A percentile compares a stretch with the other conserved stretches of the same genome.
Evolutionary conservation across 2,329 filamentous ascomycete species (phyloP).

Genomic region (Neopestalotiopsis sp.): DNA sequence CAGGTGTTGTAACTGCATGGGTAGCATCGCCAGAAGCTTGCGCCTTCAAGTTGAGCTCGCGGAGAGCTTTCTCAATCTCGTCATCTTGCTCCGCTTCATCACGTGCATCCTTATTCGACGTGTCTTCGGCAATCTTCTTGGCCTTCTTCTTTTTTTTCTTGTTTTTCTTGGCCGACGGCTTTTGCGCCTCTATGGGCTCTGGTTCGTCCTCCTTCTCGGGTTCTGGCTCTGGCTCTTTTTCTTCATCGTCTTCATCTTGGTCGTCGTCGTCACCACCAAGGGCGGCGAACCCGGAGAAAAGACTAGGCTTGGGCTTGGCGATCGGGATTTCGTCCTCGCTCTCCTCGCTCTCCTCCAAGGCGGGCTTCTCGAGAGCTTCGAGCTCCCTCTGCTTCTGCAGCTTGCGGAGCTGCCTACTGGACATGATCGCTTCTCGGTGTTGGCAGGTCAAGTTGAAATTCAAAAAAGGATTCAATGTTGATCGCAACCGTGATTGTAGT

Average conservation of each 20-base stretch:
- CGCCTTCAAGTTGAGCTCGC: constrained; percentile 33
- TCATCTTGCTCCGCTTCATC: constrained; percentile 42
- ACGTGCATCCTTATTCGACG: constrained; percentile 20
- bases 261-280: constrained; percentile 50
- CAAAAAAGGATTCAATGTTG: not conserved
- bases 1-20: constrained; percentile 17
- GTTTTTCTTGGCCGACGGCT: constrained; percentile 39
- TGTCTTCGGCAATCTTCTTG: constrained; percentile 31
- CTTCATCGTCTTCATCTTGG: constrained; percentile 43
- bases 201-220: constrained; percentile 29
- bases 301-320: constrained; percentile 47
- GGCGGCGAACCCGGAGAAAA: constrained; percentile 57
- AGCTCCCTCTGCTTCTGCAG: constrained; percentile 54
- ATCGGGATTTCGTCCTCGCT: constrained; percentile 39
- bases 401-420: constrained; percentile 37
- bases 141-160: constrained; percentile 45
- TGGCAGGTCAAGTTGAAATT: not conserved
- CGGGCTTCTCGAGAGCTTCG: constrained; percentile 39
- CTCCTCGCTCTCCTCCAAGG: constrained; percentile 41
- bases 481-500: too few relatives aligned
- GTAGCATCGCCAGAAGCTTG: constrained; percentile 21
- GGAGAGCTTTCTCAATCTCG: constrained; percentile 61
- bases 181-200: constrained; percentile 23
- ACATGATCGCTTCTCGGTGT: too few relatives aligned
- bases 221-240: constrained; percentile 31